phyloP scores from a whole-genome alignment of 2,329 filamentous ascomycete species.

The Pyrenochaeta sp. region DNA sequence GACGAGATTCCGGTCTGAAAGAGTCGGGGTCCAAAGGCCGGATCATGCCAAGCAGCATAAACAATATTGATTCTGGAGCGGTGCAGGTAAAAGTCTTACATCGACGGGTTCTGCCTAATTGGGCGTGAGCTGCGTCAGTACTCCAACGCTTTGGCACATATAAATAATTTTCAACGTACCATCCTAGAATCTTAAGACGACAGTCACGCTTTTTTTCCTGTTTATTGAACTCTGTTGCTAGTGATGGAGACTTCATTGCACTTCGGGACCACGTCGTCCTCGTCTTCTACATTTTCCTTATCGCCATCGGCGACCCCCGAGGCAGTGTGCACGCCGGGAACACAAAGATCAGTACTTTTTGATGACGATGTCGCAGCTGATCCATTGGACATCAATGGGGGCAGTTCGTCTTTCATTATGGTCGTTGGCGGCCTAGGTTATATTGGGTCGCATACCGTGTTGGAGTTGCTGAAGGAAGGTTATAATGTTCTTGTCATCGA shows the following conservation, averaged over 20 bases:
- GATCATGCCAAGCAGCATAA: conserved; percentile 46
- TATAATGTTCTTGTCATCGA: conserved; percentile 62
- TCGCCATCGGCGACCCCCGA: conserved; percentile 35
- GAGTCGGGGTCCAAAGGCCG: conserved; percentile 44
- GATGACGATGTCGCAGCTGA: conserved; percentile 57
- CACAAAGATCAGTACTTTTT: conserved; percentile 56
- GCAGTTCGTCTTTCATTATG: conserved; percentile 55
- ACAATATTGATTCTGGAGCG: conserved; percentile 49
- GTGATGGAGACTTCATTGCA: conserved; percentile 33
- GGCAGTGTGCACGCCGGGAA: conserved; percentile 54
- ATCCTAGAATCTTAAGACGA: conserved; percentile 17
- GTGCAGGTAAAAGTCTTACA: conserved; percentile 43
- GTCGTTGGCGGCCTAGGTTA: conserved; percentile 65
- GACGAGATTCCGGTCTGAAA: conserved; percentile 39
- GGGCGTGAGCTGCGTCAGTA: conserved; percentile 27
- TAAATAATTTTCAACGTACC: conserved; percentile 46
- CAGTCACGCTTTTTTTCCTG: conserved; percentile 24
- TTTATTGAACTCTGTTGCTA: conserved; percentile 17
- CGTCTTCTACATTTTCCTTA: conserved; percentile 38
- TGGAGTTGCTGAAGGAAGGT: conserved; percentile 63
- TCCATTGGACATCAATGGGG: conserved; percentile 50
- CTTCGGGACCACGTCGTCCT: conserved; percentile 35
- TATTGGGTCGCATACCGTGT: conserved; percentile 65
- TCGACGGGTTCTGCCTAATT: conserved; percentile 47
- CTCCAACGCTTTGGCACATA: conserved; percentile 36